Conservation (phyloP, 2,329 filamentous ascomycete species). For the Fusarium sp. region DNA sequence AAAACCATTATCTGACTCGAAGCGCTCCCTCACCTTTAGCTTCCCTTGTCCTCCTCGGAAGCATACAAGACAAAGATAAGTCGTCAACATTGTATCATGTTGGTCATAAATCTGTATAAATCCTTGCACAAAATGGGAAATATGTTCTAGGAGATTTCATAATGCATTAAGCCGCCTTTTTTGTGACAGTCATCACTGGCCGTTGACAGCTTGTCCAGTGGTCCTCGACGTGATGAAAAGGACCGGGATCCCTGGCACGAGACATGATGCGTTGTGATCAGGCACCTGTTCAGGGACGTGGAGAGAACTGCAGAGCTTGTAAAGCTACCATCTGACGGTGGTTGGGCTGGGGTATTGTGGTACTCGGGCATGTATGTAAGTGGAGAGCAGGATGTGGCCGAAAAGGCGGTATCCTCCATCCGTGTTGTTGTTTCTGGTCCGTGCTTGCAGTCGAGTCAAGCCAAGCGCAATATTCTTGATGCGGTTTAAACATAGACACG, state of each 20-base stretch:
- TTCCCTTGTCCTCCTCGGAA: slow-evolving; percentile 8
- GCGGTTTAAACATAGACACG: slow-evolving; percentile 59
- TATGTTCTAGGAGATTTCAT: slow-evolving; percentile 27
- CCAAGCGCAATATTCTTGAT: background rate
- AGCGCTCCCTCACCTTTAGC: background rate
- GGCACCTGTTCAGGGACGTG: slow-evolving; percentile 4
- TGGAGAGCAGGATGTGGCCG: slow-evolving; percentile 1
- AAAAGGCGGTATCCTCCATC: slow-evolving; percentile 1
- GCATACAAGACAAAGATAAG: slow-evolving; percentile 10
- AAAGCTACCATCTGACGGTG: slow-evolving; percentile 17
- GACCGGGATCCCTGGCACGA: slow-evolving; percentile 1
- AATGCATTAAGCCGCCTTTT: slow-evolving; percentile 30
- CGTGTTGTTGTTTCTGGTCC: slow-evolving; percentile 7
- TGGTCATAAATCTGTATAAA: slow-evolving; percentile 24
- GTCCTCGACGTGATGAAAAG: background rate
- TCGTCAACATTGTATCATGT: slow-evolving; percentile 29
- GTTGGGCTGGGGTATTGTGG: slow-evolving; percentile 33
- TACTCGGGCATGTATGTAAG: slow-evolving; percentile 19
- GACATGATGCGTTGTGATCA: slow-evolving; percentile 4
- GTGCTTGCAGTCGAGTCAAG: background rate
- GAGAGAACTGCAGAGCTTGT: slow-evolving; percentile 15
- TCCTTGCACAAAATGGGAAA: slow-evolving; percentile 14
- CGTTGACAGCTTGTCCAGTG: slow-evolving; percentile 3
- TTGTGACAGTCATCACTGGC: slow-evolving; percentile 13
- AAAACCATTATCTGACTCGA: slow-evolving; percentile 4